Base-by-base conservation (phyloP, 225 moss, liverwort and hornwort species). In the Polytrichum commune region DNA sequence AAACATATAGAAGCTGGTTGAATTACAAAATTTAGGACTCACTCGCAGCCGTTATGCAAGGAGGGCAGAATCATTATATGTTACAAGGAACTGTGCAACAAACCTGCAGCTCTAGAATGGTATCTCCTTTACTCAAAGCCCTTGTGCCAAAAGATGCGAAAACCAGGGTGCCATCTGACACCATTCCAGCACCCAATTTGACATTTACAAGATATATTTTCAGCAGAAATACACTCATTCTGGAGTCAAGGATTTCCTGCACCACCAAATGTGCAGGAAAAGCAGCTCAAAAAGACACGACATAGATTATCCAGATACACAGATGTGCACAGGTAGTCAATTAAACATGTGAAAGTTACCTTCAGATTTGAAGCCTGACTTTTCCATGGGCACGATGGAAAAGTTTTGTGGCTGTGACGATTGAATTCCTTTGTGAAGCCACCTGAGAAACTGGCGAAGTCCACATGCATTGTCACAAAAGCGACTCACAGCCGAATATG, bases 31-130 rank as follows among this genome's bases (percentile, higher is more conserved):
- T 13, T 8, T n/a, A 63, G 63, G 30, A 77, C 62, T 25, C 13
- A 46, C 46, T 46, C 4, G 0, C 46, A 46, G 46, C 46, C 46
- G 16, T 16, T 4, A 46, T 46, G 46, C 32, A 32, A 54, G n/a
- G 16, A 25, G 55, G 27, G 35, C 5, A 27, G 9, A 65, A 18
- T 16, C 16, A 46, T 46, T 46, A 60, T 65, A 13, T 64, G 25
- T 38, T 20, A 5, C 54, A 38, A 70, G 28, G 53, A 62, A 27
- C 63, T 55, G 69, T 53, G 38, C 55, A 62, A 76, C 80, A 75
- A 82, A 94, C 94, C 67, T 84, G 87, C 46, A 95, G 70, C 68
- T 90, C 81, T 10, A 95, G 72, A 77, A 95, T 63, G 61, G 69
- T 66, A 30, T 90, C 89, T 66, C 90, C 92, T 69, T 68, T 73